Percentiles rank a stretch among this genome's conserved stretches.
phyloP scores from a whole-genome alignment of 257 asterid species.

The Rehmannia glutinosa region DNA sequence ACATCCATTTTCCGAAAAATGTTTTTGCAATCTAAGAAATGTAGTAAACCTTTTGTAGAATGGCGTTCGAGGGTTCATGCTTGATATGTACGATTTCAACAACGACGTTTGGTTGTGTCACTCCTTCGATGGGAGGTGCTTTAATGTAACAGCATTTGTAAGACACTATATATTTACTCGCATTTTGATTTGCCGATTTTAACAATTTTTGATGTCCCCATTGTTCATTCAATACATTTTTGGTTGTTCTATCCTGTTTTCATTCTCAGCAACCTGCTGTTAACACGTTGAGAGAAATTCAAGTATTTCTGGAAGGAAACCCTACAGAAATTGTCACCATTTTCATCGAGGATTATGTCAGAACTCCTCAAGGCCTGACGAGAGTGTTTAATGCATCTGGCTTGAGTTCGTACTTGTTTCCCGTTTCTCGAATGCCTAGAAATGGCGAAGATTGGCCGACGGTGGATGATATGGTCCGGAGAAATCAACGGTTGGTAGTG shows the following conservation, averaged over 20 bases:
- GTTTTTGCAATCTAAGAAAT: neutral
- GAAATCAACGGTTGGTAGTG: constrained; percentile 73
- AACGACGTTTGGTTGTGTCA: constrained; percentile 75
- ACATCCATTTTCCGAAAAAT: neutral
- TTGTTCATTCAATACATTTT: neutral
- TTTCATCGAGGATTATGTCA: constrained; percentile 83
- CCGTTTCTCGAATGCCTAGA: constrained; percentile 69
- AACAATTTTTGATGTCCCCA: neutral
- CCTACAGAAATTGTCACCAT: constrained; percentile 68
- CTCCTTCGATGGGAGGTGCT: constrained; percentile 59
- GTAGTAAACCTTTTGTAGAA: constrained; percentile 44
- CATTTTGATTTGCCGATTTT: neutral
- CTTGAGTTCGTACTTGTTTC: constrained; percentile 61
- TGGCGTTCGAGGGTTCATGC: constrained; percentile 89
- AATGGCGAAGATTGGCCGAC: constrained; percentile 85
- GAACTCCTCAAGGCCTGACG: constrained; percentile 58
- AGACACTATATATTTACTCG: too few species aligned
- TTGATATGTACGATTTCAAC: constrained; percentile 79
- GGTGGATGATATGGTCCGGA: constrained; percentile 68
- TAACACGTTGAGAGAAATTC: constrained; percentile 67
- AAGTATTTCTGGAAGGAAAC: constrained; percentile 47
- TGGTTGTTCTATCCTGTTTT: neutral
- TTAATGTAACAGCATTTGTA: constrained; percentile 66
- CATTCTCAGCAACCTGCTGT: constrained; percentile 73
- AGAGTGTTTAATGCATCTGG: constrained; percentile 73